Evolutionary conservation across 2,329 filamentous ascomycete genomes (phyloP).

Genomic region (Pseudogymnoascus sp.): DNA sequence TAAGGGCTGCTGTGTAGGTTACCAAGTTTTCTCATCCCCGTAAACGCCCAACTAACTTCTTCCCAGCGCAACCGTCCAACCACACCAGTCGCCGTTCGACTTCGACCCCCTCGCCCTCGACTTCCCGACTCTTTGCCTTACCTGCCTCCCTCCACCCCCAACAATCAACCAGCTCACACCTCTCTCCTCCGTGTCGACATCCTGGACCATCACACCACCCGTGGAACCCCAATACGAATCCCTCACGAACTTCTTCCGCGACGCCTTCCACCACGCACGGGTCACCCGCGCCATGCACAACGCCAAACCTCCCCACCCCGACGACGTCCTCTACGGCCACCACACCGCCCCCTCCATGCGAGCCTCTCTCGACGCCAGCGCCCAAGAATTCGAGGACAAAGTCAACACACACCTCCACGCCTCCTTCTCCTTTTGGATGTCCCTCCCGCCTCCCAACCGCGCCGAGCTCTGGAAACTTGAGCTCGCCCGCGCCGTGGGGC

Average conservation of each 20-base stretch:
- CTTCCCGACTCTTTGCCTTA: constrained; percentile 77
- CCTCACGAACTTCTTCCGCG: constrained; percentile 56
- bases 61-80: constrained; percentile 46
- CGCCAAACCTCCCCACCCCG: constrained; percentile 37
- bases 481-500: constrained; percentile 50
- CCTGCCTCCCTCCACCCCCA: constrained; percentile 70
- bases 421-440: constrained; percentile 69
- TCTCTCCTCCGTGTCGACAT: constrained; percentile 62
- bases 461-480: constrained; percentile 55
- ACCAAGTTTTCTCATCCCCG: neutral
- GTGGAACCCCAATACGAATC: constrained; percentile 66
- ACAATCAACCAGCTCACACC: constrained; percentile 72
- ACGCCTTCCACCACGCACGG: constrained; percentile 61
- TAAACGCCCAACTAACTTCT: constrained; percentile 1
- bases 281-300: constrained; percentile 43
- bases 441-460: constrained; percentile 47
- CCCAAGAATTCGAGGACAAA: constrained; percentile 52
- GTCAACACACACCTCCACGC: constrained; percentile 68
- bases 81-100: constrained; percentile 54
- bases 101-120: constrained; percentile 81
- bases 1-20: constrained; percentile 73
- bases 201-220: constrained; percentile 75
- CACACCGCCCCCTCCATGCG: constrained; percentile 27
- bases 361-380: constrained; percentile 26
- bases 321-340: constrained; percentile 17